Evolutionary conservation across 1,284 basidiomycete genomes (phyloP), one percentile per base, ranked within the genome.

Genomic region (Cutaneotrichosporon spelunceum): DNA sequence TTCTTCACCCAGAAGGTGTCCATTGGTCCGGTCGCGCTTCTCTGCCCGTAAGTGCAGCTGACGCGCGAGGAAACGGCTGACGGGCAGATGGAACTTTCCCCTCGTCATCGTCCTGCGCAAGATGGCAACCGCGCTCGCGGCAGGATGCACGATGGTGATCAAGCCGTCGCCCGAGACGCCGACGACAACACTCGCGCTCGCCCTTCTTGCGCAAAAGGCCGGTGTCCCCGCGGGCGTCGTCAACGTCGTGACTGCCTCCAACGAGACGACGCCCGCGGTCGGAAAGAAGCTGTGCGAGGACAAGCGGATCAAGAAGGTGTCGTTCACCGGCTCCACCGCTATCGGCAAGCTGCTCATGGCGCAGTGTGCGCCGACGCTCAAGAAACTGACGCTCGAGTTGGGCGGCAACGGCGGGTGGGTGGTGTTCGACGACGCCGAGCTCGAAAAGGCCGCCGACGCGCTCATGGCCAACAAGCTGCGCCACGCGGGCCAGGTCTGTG

Each of bases 221-320:
- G 91, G 91, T 27, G 91, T 93, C 76, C 93, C 93, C 3, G 85
- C 89, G 7, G 93, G 93, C 59, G 93, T 95, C 27, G 75, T 95
- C 69, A 94, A 95, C 80, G 88, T 90, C 42, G 83, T 93, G 23
- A 87, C 88, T 3, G 91, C 87, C 11, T 87, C 84, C 74, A 87
- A 87, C 36, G 68, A 74, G 67, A 83, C 81, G 44, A 64, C 63
- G 8, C 63, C 63, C n/a, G 66, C 57, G 5, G 62, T 66, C 53
- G 70, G 70, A 55, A 64, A 70, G 55, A 66, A 65, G 59, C 47
- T 71, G 49, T 71, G 70, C 56, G 66, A 67, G 23, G 66, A 66
- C 57, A 69, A 69, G 65, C 64, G 64, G 16, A 63, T 71, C 60
- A 71, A 71, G 59, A 97, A 96, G 80, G 83, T 97, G 36, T 88